Evolutionary conservation across 345 rosid species (phyloP), one percentile per base, ranked within the genome.

Genomic region (Pugionium cornutum): DNA sequence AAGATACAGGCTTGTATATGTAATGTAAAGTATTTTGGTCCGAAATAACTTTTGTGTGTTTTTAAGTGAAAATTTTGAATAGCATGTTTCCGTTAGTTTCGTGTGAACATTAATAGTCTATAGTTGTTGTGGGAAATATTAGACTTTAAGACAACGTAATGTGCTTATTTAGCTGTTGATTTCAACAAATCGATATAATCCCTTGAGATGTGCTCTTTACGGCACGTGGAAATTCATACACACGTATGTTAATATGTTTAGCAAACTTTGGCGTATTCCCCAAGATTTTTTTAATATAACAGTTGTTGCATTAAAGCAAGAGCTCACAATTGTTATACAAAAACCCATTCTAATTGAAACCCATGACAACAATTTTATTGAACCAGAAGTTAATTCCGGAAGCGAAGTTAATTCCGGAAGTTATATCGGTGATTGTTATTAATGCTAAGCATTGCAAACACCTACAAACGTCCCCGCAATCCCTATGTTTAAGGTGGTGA

Each of bases 121-220:
- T 25, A 36, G 7, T 45, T 40, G 33, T 48, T 4, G 75, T 71
- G 46, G 29, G 63, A 54, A 47, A 62, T 36, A 54, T 45, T 62
- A 62, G 63, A 69, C 68, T 60, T 50, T 1, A 42, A 11, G 10
- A 60, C 28, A 34, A 6, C 61, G 45, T 29, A 29, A n/a, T 53
- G 31, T 59, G 35, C 10, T 51, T 25, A 43, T 6, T 34, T 53
- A 61, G 49, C 47, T 62, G 51, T n/a, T 62, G 51, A 54, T 70
- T 62, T 54, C 31, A 70, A 37, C 36, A 31, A 31, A 62, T 62
- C 51, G 18, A 62, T 46, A 70, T 34, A 62, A 54, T 70, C 69
- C 50, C 28, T 47, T 11, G 48, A 9, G 18, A 18, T 11, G 9
- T 37, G 41, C 28, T 31, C 49, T 9, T 42, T 41, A 4, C 30